Evolutionary conservation across 305 asterid species (phyloP).

Genomic region (Fraxinus albicans): DNA sequence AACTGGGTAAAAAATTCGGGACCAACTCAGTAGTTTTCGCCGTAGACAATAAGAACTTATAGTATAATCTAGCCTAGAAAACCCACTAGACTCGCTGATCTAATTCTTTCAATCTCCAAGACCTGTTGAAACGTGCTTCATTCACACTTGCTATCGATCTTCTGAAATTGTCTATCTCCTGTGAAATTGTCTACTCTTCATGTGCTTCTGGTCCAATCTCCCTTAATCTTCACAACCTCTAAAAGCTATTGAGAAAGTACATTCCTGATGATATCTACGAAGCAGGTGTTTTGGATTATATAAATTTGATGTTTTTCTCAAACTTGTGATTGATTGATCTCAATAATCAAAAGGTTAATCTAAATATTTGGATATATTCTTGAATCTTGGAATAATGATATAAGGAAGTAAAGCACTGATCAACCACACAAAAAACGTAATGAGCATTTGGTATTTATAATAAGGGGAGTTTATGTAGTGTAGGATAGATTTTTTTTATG

Average conservation of each 20-base stretch:
- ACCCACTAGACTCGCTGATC: background rate
- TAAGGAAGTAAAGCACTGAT: background rate
- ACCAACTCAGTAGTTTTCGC: background rate
- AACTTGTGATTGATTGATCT: background rate
- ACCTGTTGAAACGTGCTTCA: background rate
- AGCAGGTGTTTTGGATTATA: background rate
- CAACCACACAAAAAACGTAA: background rate
- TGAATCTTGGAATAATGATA: background rate
- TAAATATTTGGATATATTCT: background rate
- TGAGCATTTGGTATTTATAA: background rate
- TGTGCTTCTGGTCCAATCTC: background rate
- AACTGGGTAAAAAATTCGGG: background rate
- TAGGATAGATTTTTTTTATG: background rate
- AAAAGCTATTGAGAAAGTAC: background rate
- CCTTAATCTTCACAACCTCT: background rate
- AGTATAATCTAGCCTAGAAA: background rate
- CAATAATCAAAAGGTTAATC: background rate
- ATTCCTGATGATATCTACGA: background rate
- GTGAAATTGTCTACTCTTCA: background rate
- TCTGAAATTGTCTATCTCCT: background rate
- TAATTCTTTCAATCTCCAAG: background rate
- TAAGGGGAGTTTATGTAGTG: background rate
- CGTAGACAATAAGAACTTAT: background rate
- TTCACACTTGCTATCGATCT: background rate
- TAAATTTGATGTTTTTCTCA: background rate